Base-by-base conservation (phyloP, 2,329 filamentous ascomycete species). In the Delphinella strobiligena region DNA sequence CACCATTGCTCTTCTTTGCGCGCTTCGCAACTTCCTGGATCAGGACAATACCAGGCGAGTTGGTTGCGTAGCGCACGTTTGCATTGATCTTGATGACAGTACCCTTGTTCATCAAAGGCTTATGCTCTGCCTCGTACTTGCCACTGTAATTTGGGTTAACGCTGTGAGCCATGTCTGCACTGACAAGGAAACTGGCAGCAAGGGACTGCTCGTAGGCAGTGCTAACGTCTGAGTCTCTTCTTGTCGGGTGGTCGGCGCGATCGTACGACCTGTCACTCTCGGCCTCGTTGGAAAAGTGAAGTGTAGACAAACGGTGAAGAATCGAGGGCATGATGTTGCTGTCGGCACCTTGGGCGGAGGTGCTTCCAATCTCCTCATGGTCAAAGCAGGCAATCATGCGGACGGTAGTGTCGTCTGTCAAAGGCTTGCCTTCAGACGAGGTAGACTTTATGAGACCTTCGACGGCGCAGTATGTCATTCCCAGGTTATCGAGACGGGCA, bases 51-150 rank as follows among this genome's bases (percentile, higher is more conserved):
- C 91, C 91, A 1, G 91, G 91, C 0, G 86, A 85, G 67, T 95
- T 96, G 40, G 91, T 98, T 19, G 89, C 87, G 63, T 98, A 98
- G 46, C 88, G 81, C 51, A 91, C 86, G 61, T 96, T 98, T 47
- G 91, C 91, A 58, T 98, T 98, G 69, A 98, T 74, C 67, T 98
- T 98, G 69, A 98, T 87, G 34, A 96, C 89, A 3, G 85, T 85
- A 37, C 91, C 91, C 61, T 86, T 84, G 72, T 98, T 98, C 74
- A 98, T 93, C 62, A 88, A 80, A 4, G 91, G 91, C 49, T 84
- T 77, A 64, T 98, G 91, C 51, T 85, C 82, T 27, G 77, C 63
- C 66, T 98, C 91, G 63, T 96, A 94, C 63, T 96, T 96, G 51
- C 67, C 77, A 4, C 79, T 72, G 60, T 95, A 98, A 67, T 98